Conservation (phyloP, 352 stramenopile genomes). For the Globisporangium nunn region DNA sequence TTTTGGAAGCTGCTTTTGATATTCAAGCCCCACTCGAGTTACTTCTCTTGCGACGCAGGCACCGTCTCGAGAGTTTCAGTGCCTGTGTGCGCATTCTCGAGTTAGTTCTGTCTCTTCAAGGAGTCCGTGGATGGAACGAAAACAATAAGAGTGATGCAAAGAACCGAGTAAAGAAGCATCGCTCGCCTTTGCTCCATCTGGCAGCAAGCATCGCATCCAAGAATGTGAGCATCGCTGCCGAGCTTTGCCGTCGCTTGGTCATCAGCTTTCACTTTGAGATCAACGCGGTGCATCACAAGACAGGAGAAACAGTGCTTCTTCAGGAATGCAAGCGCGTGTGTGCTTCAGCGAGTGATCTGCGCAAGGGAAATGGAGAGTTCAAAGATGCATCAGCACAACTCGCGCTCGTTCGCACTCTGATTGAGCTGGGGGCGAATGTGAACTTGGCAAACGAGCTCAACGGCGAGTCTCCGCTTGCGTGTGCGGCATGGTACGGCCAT, state of each 20-base stretch:
- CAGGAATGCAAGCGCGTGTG: conserved; percentile 58
- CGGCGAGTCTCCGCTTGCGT: conserved; percentile 45
- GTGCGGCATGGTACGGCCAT: conserved; percentile 41
- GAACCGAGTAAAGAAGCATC: conserved; percentile 17
- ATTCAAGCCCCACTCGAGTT: conserved; percentile 19
- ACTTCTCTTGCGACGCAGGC: conserved; percentile 18
- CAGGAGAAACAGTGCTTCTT: conserved; percentile 36
- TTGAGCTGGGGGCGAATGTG: conserved; percentile 48
- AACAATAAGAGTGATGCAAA: neutral
- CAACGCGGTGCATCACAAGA: conserved; percentile 32
- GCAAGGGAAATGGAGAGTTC: neutral
- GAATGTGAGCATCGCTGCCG: conserved; percentile 46
- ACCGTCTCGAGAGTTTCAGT: neutral
- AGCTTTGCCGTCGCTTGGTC: conserved; percentile 37
- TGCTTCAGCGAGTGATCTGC: neutral
- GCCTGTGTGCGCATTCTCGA: conserved; percentile 16
- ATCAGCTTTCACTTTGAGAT: conserved; percentile 36
- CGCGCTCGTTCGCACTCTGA: conserved; percentile 31
- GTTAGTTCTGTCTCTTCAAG: neutral
- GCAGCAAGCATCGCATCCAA: conserved; percentile 28
- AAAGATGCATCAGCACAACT: conserved; percentile 17
- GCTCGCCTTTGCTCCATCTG: conserved; percentile 37
- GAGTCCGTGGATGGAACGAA: neutral
- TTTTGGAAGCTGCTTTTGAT: conserved; percentile 12
- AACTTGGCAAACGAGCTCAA: conserved; percentile 40